Percentiles rank a stretch among this genome's conserved stretches.
phyloP scores from a whole-genome alignment of 495 filamentous ascomycete species.

The Xylaria bambusicola region DNA sequence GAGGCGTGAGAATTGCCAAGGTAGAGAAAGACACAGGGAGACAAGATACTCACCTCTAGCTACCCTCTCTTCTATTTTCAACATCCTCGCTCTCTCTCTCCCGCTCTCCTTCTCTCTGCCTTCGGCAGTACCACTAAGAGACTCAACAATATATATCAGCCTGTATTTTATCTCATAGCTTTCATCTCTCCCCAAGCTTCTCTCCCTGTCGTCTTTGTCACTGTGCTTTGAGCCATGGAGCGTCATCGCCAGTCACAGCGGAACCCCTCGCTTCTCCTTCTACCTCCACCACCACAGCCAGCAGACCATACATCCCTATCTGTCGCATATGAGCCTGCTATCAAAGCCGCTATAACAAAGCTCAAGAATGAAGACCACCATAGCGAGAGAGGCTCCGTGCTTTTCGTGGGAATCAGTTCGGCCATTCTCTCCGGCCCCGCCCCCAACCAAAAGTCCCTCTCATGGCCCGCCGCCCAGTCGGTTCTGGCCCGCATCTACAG shows the following conservation, averaged over 20 bases:
- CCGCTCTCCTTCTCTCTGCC: no score
- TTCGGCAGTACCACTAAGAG: no score
- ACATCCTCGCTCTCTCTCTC: no score
- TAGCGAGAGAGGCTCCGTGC: slow-evolving; percentile 38
- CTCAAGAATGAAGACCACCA: slow-evolving; percentile 35
- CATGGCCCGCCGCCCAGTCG: slow-evolving; percentile 63
- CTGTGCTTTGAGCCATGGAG: not conserved
- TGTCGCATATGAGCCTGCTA: slow-evolving; percentile 59
- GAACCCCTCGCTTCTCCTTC: slow-evolving; percentile 59
- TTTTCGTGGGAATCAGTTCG: slow-evolving; percentile 58
- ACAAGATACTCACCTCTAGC: no score
- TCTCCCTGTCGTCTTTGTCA: not conserved
- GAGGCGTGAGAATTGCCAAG: no score
- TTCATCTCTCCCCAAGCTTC: no score
- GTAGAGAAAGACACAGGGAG: no score
- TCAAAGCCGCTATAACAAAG: slow-evolving; percentile 48
- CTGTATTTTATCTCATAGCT: no score
- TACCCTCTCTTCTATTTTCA: no score
- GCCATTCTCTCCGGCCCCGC: slow-evolving; percentile 47
- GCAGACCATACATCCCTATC: slow-evolving; percentile 47
- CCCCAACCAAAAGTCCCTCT: slow-evolving; percentile 52
- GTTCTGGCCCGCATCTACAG: slow-evolving; percentile 78
- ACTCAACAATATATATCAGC: no score
- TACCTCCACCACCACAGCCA: slow-evolving; percentile 57
- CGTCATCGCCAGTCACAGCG: slow-evolving; percentile 28